phyloP scores from a whole-genome alignment of 768 basidiomycete genomes.

The Strobilomyces confusus region DNA sequence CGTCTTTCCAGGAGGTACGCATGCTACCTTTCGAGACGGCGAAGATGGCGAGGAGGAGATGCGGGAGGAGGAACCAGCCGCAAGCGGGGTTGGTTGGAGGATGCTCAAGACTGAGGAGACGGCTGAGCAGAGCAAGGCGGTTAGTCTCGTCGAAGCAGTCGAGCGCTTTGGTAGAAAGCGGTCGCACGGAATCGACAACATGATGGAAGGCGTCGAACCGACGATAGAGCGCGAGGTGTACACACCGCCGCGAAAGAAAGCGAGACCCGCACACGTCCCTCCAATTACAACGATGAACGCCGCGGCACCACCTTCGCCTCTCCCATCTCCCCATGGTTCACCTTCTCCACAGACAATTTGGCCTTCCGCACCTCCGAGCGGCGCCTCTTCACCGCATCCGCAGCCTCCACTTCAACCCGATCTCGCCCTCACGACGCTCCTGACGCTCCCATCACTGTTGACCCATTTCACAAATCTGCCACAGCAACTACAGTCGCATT shows the following conservation, averaged over 20 bases:
- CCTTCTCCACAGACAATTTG: constrained; percentile 72
- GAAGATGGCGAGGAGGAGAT: constrained; percentile 60
- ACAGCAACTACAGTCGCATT: constrained; percentile 82
- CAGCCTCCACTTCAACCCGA: constrained; percentile 79
- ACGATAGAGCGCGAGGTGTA: constrained; percentile 43
- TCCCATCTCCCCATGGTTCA: constrained; percentile 83
- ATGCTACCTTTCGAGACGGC: constrained; percentile 75
- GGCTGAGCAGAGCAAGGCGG: constrained; percentile 43
- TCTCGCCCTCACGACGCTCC: constrained; percentile 73
- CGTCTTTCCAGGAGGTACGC: constrained; percentile 75
- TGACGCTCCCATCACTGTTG: constrained; percentile 82
- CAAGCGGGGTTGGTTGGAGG: constrained; percentile 67
- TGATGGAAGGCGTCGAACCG: constrained; percentile 75
- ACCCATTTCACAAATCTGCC: constrained; percentile 79
- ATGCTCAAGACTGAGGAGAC: constrained; percentile 68
- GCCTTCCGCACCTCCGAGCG: constrained; percentile 81
- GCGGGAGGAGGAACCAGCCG: constrained; percentile 66
- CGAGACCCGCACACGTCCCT: constrained; percentile 55
- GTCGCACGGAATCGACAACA: constrained; percentile 46
- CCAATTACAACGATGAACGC: constrained; percentile 62
- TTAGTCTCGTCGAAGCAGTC: constrained; percentile 74
- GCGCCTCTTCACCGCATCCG: constrained; percentile 64
- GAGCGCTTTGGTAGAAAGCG: constrained; percentile 73
- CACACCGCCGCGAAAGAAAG: constrained; percentile 71
- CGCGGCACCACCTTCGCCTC: constrained; percentile 78